Conservation (phyloP, 257 asterid genomes). For the Plantago elongata region DNA sequence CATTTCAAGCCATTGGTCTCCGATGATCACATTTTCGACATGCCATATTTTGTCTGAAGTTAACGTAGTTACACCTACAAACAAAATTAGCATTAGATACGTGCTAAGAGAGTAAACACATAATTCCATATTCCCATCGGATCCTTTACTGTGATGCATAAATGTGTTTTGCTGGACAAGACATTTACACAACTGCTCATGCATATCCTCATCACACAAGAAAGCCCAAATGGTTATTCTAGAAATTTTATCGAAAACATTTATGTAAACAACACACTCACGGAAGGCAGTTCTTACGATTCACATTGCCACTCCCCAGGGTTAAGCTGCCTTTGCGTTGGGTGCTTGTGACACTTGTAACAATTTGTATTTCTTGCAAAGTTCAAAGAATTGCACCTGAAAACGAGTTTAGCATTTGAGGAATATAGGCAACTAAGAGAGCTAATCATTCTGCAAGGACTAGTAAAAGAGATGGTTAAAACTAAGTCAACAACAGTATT, state of each 20-base stretch:
- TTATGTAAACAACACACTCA: neutral
- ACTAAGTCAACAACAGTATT: constrained; percentile 18
- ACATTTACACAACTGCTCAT: too few relatives aligned
- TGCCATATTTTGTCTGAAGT: constrained; percentile 74
- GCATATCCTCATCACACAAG: too few relatives aligned
- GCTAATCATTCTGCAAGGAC: neutral
- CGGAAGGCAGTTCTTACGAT: constrained; percentile 49
- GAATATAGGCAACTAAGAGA: constrained; percentile 9
- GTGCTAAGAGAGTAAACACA: neutral
- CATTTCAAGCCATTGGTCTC: constrained; percentile 52
- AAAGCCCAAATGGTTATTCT: neutral
- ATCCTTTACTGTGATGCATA: too few relatives aligned
- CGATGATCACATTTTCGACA: constrained; percentile 90
- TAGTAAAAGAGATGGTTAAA: neutral
- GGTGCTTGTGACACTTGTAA: constrained; percentile 72
- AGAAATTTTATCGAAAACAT: neutral
- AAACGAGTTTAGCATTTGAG: constrained; percentile 19
- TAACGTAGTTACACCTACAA: constrained; percentile 81
- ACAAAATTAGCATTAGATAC: constrained; percentile 7
- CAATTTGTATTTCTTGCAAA: constrained; percentile 86
- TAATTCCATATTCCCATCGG: neutral
- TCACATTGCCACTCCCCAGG: constrained; percentile 99
- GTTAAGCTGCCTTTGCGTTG: constrained; percentile 65
- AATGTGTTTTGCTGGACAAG: too few relatives aligned
- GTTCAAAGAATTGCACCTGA: constrained; percentile 86